Evolutionary conservation across 2,329 filamentous ascomycete genomes (phyloP), one percentile per base, ranked within the genome.

Genomic region (Phoma herbarum): DNA sequence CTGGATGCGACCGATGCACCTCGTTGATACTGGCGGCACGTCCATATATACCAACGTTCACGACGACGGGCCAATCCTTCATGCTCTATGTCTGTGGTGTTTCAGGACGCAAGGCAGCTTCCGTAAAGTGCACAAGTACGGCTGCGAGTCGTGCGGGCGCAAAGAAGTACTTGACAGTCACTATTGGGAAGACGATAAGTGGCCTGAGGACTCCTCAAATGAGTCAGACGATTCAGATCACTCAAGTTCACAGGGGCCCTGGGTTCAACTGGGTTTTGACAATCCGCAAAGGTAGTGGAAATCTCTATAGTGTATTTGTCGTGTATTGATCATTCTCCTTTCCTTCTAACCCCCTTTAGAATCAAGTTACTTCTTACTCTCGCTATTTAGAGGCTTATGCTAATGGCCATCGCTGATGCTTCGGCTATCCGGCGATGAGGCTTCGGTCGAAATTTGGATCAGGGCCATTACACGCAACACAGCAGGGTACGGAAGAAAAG

Each of bases 131-230:
- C 47, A 62, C 9, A 46, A 48, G 45, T 47, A 69, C 45, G 72
- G 68, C 42, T 76, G 69, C 52, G 70, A 72, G 62, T 46, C 60
- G 45, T 76, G 73, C 54, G 70, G 68, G 37, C 48, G 60, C 10
- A 60, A 65, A 8, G 65, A 73, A 22, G 52, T 61, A 23, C 55
- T 76, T 39, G 60, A 72, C n/a, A 67, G 67, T 18, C 67, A 73
- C 48, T 74, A 72, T 33, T 76, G 70, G 72, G 67, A 74, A 23
- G 28, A 35, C 22, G 48, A 60, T 20, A 23, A 12, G 2, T 55
- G 46, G 51, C 42, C 52, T 16, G 57, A 48, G 9, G 52, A 50
- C 4, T 53, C 37, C 1, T 52, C 48, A 28, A 48, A 47, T 18
- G 43, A 37, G 8, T 57, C 42, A 5, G 4, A 35, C 5, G 20